Evolutionary conservation across 139 green algal species (phyloP), one percentile per base, ranked within the genome.

Genomic region (Picochlorum sp.): DNA sequence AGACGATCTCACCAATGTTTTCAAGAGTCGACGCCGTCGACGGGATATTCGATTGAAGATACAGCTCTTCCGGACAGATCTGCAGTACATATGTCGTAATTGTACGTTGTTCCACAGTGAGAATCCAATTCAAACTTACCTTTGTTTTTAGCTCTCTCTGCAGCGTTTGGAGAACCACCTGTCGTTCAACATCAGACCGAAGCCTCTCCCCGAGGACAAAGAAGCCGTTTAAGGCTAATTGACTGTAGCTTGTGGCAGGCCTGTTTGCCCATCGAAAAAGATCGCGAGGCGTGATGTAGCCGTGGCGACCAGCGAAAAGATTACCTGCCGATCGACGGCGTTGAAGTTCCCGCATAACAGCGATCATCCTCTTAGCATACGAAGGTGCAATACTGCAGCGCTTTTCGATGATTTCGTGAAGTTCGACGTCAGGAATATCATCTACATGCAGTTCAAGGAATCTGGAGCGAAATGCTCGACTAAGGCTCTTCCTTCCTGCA

Each of bases 401-500:
- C 56, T 81, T 70, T 73, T 97, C 81, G 60, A 98, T 59, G 57
- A 98, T 96, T 18, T 67, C 73, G 14, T 77, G 62, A 28, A 99
- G 88, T 85, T 99, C 94, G 14, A 57, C 38, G 55, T 97, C 88
- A 0, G 94, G 94, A 24, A 98, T 88, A 61, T 99, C 94, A 8
- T 91, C 90, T 16, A 99, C 84, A 65, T 97, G 86, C n/a, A 99
- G 78, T 83, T 99, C 94, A 67, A 98, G 75, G 77, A 99, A 99
- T 34, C 94, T 83, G 21, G 81, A 94, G 18, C 90, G 79, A 57
- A 94, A 92, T 38, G 87, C 87, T 34, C 86, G 72, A 1, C 81
- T 90, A 51, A 94, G 77, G 41, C 84, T 84, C 75, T 96, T 96
- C 16, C 91, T 81, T 1, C 91, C 91, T 6, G 76, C 86, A 63